A percentile compares a stretch with the other conserved stretches of the same genome.
phyloP scores from a whole-genome alignment of 2,329 filamentous ascomycete species.

The Aspergillus cejpii region DNA sequence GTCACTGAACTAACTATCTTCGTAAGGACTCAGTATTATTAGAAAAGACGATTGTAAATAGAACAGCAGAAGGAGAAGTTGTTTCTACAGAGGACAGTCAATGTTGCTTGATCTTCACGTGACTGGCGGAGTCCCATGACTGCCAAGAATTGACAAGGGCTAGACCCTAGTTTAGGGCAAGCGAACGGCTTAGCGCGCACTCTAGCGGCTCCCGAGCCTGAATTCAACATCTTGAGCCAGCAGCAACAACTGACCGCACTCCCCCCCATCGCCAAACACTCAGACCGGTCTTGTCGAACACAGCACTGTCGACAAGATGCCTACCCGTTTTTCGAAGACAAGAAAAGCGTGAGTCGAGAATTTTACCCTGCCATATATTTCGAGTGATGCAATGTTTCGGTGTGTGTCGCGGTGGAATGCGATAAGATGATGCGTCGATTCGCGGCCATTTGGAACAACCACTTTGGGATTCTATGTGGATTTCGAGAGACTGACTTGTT shows the following conservation, averaged over 20 bases:
- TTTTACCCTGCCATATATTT: constrained; percentile 16
- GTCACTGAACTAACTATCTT: too few relatives aligned
- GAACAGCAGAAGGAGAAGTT: too few relatives aligned
- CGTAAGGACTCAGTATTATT: too few relatives aligned
- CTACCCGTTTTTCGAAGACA: constrained; percentile 48
- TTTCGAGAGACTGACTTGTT: constrained; percentile 10
- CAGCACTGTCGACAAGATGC: constrained; percentile 44
- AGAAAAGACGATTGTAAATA: too few relatives aligned
- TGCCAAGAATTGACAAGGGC: constrained; percentile 19
- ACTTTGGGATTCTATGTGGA: constrained; percentile 2
- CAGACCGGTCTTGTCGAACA: constrained; percentile 37
- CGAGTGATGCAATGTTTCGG: constrained; percentile 11
- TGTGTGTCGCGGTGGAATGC: constrained; percentile 8
- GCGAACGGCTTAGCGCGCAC: constrained; percentile 36
- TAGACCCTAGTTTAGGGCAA: constrained; percentile 33
- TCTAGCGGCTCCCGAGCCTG: constrained; percentile 29
- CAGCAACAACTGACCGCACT: constrained; percentile 27
- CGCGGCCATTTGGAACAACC: background rate
- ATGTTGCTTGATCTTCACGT: constrained; percentile 3
- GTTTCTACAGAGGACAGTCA: too few relatives aligned
- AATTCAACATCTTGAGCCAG: constrained; percentile 34
- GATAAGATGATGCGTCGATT: constrained; percentile 5
- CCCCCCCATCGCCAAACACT: constrained; percentile 33
- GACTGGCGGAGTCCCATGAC: background rate
- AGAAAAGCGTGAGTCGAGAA: constrained; percentile 43